These are phyloP conservation scores for Antarctomyces pellizariae DNA, from an alignment of 495 filamentous ascomycete genomes.

Conservation along the genomic window DNA sequence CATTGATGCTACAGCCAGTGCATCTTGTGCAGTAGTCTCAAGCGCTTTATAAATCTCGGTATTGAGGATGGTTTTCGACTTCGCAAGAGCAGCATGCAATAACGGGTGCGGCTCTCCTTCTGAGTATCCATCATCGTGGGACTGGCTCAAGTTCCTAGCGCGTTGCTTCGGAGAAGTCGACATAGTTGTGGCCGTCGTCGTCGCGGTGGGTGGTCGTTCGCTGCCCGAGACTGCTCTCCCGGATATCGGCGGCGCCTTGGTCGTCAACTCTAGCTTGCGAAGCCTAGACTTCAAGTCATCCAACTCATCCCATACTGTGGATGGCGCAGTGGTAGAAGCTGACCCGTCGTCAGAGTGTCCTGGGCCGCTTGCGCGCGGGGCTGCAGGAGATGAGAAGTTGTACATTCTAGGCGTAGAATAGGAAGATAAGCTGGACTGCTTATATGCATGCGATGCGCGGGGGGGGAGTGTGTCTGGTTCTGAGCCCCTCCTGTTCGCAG, in stretches of 20 bases:
- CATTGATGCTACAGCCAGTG: conserved; percentile 46
- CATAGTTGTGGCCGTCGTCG: conserved; percentile 78
- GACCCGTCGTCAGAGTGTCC: conserved; percentile 44
- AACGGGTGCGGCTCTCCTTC: conserved; percentile 43
- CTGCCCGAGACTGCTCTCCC: conserved; percentile 56
- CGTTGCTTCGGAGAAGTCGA: conserved; percentile 72
- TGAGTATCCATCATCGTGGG: conserved; percentile 21
- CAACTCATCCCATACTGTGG: conserved; percentile 92
- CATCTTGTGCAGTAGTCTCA: conserved; percentile 63
- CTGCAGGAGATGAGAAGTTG: conserved; percentile 30
- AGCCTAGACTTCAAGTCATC: conserved; percentile 92
- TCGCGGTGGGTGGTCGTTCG: conserved; percentile 74
- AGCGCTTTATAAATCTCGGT: conserved; percentile 58
- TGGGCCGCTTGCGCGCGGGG: conserved; percentile 19
- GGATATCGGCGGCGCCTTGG: conserved; percentile 61
- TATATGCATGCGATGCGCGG: conserved; percentile 25
- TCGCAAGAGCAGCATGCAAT: conserved; percentile 55
- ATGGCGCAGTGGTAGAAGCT: conserved; percentile 64
- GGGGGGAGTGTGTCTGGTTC: too few species aligned
- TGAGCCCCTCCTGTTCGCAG: too few species aligned
- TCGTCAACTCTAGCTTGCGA: conserved; percentile 72
- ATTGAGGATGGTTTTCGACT: conserved; percentile 41
- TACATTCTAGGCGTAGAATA: conserved; percentile 26
- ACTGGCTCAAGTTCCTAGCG: conserved; percentile 25
- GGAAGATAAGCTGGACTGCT: conserved; percentile 32